Evolutionary conservation across 768 basidiomycete genomes (phyloP).

Genomic region (Pleurotus ostreatus): DNA sequence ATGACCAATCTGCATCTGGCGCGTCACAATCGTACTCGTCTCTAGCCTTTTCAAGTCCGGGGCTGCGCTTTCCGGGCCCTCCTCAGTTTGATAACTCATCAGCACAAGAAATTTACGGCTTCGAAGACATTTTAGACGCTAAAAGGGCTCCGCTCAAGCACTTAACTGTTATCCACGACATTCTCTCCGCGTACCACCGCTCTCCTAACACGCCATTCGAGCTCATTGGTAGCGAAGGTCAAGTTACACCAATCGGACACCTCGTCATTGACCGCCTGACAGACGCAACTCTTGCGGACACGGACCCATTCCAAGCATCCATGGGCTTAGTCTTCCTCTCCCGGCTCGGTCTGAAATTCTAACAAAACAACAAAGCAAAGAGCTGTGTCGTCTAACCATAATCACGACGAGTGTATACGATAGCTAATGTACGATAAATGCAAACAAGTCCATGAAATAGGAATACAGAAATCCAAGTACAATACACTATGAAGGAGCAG

Average conservation of each 20-base stretch:
- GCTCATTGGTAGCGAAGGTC: neutral
- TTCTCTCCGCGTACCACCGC: neutral
- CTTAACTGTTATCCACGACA: neutral
- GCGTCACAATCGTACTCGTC: neutral
- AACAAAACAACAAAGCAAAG: neutral
- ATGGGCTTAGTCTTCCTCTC: constrained; percentile 43
- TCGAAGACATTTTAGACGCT: neutral
- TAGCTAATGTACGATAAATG: neutral
- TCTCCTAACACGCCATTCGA: neutral
- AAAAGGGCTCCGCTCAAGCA: constrained; percentile 2
- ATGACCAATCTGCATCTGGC: neutral
- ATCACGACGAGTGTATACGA: neutral
- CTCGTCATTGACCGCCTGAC: constrained; percentile 26
- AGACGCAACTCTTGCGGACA: constrained; percentile 26
- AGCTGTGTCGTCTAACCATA: too few relatives aligned
- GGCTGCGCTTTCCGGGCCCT: neutral
- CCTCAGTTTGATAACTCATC: neutral
- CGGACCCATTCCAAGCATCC: constrained; percentile 42
- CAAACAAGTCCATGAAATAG: neutral
- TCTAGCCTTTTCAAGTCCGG: neutral
- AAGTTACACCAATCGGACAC: neutral
- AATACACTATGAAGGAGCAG: neutral
- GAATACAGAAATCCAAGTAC: neutral
- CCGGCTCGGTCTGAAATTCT: constrained; percentile 28
- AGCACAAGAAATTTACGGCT: neutral